Base-by-base conservation (phyloP, 345 rosid genomes). In the Arabidopsis suecica region DNA sequence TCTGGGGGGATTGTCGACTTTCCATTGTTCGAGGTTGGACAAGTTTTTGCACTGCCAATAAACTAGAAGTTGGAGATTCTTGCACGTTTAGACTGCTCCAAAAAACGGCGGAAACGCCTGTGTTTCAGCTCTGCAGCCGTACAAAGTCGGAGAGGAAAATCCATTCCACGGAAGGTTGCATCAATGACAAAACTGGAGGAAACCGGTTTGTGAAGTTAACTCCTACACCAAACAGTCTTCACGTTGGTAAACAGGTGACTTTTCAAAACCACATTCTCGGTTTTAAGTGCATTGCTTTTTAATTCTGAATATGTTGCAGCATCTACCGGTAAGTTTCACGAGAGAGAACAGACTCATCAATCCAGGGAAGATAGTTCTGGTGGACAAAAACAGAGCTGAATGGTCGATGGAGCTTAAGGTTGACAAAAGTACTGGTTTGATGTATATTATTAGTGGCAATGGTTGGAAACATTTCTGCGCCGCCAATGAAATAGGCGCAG, bases 141-240 rank as follows among this genome's bases (percentile, higher is more conserved):
- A 0, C 6, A 48, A 48, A 37, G 33, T n/a, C 40, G 14, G 28
- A 73, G 53, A 67, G n/a, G 38, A 5, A 38, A 3, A 12, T 3
- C 30, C 4, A 0, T 20, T 25, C 36, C 0, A 18, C 1, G 16
- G 61, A 74, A 47, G 78, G 22, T 41, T 22, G 22, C 5, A 9
- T 32, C 2, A 18, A 4, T 62, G 25, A 41, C 12, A 33, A 14
- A 42, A 20, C 13, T 1, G 57, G 12, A 30, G 18, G 18, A 48
- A 18, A 13, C 42, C 38, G 72, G 72, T 36, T 65, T 65, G 41
- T 74, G 51, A 57, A 28, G 32, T 65, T 74, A 45, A 57, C 78
- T 65, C 60, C 7, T 57, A 25, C 66, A 47, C 4, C n/a, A 4
- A 7, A 0, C 22, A 65, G 78, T 32, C 56, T 74, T 65, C 49